Evolutionary conservation across 345 rosid species (phyloP), one percentile per base, ranked within the genome.

Genomic region (Aquilaria sinensis): DNA sequence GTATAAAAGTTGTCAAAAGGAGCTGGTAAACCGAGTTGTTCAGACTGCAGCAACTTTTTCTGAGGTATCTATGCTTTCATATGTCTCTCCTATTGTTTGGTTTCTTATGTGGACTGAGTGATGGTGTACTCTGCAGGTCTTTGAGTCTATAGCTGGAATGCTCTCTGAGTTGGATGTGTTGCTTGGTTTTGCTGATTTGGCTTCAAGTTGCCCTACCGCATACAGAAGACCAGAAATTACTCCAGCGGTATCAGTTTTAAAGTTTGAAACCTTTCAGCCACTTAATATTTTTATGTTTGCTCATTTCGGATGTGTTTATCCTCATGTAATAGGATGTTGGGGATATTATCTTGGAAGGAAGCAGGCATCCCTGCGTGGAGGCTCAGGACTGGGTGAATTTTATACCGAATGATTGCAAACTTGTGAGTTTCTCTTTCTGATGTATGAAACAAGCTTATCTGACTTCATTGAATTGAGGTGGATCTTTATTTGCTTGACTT

Each of bases 331-430:
- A 94, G 99, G 93, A 86, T 72, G 83, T 65, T 43, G 97, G 97
- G 50, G 88, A 88, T 67, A 85, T 94, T 62, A 69, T 94, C 64
- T 70, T 94, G 73, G 88, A 82, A 88, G 96, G 95, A 66, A 82
- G 97, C 65, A 77, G 99, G 68, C 99, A 94, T 76, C 99, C 99
- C 43, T 94, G 99, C 63, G 97, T 90, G 67, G 99, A 90, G 79
- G 97, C 99, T 68, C 97, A 94, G 69, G 96, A 94, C 60, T 94
- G 97, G 97, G 96, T 90, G 75, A 94, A 90, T 78, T 90, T 94
- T 74, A 94, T 94, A 82, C 99, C 97, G 62, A 94, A 94, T 81
- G 93, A 94, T 67, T 94, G 96, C 71, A 82, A 72, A 76, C 97
- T 90, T 71, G 99, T 90, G 72, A 81, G 95, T 78, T 68, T 73